Evolutionary conservation across 495 filamentous ascomycete genomes (phyloP).

Genomic region (Polyplosphaeria fusca): DNA sequence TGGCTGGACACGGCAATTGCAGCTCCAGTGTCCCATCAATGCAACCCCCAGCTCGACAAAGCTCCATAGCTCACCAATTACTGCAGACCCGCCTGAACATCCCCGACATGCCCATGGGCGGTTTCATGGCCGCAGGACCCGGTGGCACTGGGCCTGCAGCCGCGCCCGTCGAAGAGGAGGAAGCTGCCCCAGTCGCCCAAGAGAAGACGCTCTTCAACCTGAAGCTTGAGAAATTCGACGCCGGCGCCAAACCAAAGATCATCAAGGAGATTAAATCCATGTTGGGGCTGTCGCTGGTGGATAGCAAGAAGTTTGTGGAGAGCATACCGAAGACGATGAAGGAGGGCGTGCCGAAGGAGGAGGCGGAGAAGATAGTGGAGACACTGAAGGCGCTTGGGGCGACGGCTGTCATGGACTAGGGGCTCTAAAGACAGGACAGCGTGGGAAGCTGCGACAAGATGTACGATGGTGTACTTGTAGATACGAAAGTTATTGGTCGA

Average conservation of each 20-base stretch:
- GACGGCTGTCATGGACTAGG: slow-evolving; percentile 82
- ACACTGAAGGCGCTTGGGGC: slow-evolving; percentile 89
- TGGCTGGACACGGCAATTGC: too few species aligned
- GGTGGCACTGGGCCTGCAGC: slow-evolving; percentile 55
- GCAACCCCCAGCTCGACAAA: neutral
- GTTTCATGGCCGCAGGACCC: slow-evolving; percentile 66
- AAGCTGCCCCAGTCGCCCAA: slow-evolving; percentile 70
- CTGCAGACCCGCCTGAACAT: slow-evolving; percentile 88
- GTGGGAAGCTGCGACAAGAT: neutral
- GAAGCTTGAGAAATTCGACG: slow-evolving; percentile 85
- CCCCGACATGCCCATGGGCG: slow-evolving; percentile 91
- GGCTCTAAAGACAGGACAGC: neutral
- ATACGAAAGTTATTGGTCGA: neutral
- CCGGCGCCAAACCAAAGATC: slow-evolving; percentile 88
- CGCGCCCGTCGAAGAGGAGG: slow-evolving; percentile 78
- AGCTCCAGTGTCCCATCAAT: neutral
- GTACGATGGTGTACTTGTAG: neutral
- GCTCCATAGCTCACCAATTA: slow-evolving; percentile 1
- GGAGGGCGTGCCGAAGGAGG: slow-evolving; percentile 96
- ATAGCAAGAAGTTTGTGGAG: slow-evolving; percentile 99
- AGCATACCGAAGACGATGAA: slow-evolving; percentile 96
- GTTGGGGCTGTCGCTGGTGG: slow-evolving; percentile 91
- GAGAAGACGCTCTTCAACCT: slow-evolving; percentile 98
- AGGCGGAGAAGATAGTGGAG: slow-evolving; percentile 96
- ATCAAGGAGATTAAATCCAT: slow-evolving; percentile 99